phyloP scores from a whole-genome alignment of 169 alveolate species.

The Pseudocohnilembus persalinus region DNA sequence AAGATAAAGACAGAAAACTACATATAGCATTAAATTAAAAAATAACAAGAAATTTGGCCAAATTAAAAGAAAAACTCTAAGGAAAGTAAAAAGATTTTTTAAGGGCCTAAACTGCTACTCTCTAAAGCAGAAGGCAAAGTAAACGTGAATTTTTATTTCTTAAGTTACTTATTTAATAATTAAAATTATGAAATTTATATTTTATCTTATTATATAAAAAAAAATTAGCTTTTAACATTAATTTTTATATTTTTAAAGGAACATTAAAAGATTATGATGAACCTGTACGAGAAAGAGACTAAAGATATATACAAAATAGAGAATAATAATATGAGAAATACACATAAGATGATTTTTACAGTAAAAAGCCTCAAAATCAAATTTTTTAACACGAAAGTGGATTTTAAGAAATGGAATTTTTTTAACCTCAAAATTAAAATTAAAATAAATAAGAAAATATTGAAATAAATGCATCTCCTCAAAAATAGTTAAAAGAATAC shows the following conservation, averaged over 20 bases:
- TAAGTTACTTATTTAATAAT: too few relatives aligned
- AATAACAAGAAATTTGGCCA: neutral
- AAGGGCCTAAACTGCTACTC: neutral
- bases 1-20: neutral
- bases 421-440: too few relatives aligned
- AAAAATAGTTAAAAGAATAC: too few relatives aligned
- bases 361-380: too few relatives aligned
- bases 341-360: neutral
- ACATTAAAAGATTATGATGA: neutral
- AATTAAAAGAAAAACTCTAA: too few relatives aligned
- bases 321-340: neutral
- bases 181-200: too few relatives aligned
- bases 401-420: too few relatives aligned
- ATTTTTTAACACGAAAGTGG: too few relatives aligned
- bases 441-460: too few relatives aligned
- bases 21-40: neutral
- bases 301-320: neutral
- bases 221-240: too few relatives aligned
- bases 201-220: too few relatives aligned
- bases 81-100: neutral
- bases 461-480: too few relatives aligned
- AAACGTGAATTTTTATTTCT: neutral
- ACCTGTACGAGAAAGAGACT: neutral
- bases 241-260: neutral
- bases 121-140: neutral